phyloP scores from a whole-genome alignment of 2,329 filamentous ascomycete species.

The Hymenotorrendiella dingleyae region DNA sequence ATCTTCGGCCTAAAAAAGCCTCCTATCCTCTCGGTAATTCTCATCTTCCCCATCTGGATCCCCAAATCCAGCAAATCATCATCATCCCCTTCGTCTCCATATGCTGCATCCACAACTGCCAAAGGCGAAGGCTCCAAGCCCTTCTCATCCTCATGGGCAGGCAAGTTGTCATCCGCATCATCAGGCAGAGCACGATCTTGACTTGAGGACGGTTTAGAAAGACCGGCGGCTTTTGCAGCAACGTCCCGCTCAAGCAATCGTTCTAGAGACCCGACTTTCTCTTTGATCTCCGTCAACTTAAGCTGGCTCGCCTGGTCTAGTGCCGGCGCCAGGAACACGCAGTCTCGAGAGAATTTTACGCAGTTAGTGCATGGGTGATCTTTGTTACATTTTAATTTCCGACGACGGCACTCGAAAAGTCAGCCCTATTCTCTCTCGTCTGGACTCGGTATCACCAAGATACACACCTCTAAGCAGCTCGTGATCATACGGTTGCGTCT shows the following conservation, averaged over 20 bases:
- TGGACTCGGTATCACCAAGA: too few species aligned
- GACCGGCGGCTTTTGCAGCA: conserved; percentile 30
- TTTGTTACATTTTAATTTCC: conserved; percentile 77
- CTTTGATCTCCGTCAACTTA: conserved; percentile 70
- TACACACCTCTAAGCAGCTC: conserved; percentile 61
- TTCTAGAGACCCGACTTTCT: conserved; percentile 69
- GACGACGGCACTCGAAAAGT: conserved; percentile 66
- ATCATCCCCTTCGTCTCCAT: conserved; percentile 58
- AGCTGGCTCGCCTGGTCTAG: conserved; percentile 65
- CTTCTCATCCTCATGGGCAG: conserved; percentile 50
- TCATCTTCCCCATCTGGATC: conserved; percentile 64
- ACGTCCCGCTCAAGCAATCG: conserved; percentile 64
- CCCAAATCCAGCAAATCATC: conserved; percentile 67
- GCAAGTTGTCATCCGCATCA: conserved; percentile 41
- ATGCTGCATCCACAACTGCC: conserved; percentile 59
- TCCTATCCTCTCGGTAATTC: conserved; percentile 68
- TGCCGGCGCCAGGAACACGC: conserved; percentile 32
- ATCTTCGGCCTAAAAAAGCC: conserved; percentile 66
- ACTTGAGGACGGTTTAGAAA: conserved; percentile 4
- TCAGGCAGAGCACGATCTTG: conserved; percentile 32
- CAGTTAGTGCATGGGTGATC: conserved; percentile 55
- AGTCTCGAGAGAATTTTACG: conserved; percentile 40
- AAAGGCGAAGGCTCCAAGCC: conserved; percentile 58
- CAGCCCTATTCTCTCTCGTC: too few species aligned
- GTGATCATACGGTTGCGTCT: conserved; percentile 61